Conservation (phyloP, 176 grass and related monocot species). For the Aegilops umbellulata region DNA sequence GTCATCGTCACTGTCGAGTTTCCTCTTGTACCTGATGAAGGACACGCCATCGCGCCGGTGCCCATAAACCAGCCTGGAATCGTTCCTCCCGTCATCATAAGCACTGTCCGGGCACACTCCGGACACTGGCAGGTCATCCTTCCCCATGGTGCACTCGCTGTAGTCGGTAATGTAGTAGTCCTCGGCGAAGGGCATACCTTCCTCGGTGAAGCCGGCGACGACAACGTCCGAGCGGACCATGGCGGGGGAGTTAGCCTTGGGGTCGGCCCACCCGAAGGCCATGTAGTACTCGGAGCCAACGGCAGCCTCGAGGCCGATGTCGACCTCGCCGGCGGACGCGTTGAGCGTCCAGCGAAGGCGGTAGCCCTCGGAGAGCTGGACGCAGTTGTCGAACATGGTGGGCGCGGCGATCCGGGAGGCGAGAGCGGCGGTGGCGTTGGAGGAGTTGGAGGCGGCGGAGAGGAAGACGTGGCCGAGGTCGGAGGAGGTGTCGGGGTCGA, state of each 20-base stretch:
- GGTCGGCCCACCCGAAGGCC: constrained; percentile 91
- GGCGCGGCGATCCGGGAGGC: constrained; percentile 19
- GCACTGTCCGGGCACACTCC: constrained; percentile 87
- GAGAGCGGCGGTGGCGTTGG: constrained; percentile 1
- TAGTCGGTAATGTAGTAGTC: constrained; percentile 93
- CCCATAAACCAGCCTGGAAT: constrained; percentile 69
- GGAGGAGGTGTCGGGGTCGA: constrained; percentile 81
- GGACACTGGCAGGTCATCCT: constrained; percentile 49
- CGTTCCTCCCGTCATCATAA: constrained; percentile 62
- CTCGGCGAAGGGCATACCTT: constrained; percentile 85
- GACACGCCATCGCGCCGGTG: constrained; percentile 83
- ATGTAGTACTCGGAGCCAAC: constrained; percentile 93
- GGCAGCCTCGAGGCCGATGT: constrained; percentile 77
- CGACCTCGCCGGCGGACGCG: constrained; percentile 52
- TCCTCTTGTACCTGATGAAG: constrained; percentile 72
- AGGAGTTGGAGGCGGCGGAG: constrained; percentile 47
- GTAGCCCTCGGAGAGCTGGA: constrained; percentile 58
- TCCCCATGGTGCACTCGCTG: constrained; percentile 66
- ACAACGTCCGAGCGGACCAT: constrained; percentile 77
- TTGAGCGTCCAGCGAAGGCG: constrained; percentile 91
- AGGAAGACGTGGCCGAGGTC: constrained; percentile 85
- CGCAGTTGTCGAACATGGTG: constrained; percentile 93
- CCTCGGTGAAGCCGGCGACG: constrained; percentile 76
- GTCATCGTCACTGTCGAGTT: constrained; percentile 50
- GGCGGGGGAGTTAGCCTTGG: constrained; percentile 56